Evolutionary conservation across 129 eudicot species (phyloP).

Genomic region (Saussurea involucrata): DNA sequence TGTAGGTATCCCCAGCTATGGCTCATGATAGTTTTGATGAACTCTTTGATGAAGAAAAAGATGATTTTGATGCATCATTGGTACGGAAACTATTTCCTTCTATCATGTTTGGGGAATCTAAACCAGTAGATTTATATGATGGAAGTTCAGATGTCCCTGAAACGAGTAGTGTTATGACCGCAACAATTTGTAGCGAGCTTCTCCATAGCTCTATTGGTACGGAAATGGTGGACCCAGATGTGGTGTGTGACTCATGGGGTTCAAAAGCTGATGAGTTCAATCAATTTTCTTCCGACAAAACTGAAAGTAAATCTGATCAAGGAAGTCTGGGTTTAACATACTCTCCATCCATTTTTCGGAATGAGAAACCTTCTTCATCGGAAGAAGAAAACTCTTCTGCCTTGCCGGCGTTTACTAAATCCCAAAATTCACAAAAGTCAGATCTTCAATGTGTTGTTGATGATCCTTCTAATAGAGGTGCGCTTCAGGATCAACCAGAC

Average conservation of each 20-base stretch:
- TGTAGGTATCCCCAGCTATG: slow-evolving; percentile 56
- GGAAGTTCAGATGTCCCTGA: slow-evolving; percentile 35
- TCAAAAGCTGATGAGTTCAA: slow-evolving; percentile 22
- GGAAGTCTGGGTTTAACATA: slow-evolving; percentile 27
- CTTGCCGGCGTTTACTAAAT: slow-evolving; percentile 25
- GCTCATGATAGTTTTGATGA: slow-evolving; percentile 55
- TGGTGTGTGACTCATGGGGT: slow-evolving; percentile 30
- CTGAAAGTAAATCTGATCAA: slow-evolving; percentile 27
- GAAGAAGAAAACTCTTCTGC: slow-evolving; percentile 35
- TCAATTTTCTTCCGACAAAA: slow-evolving; percentile 18
- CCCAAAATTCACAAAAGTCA: slow-evolving; percentile 20
- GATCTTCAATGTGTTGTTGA: slow-evolving; percentile 18
- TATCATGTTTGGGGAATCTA: slow-evolving; percentile 64
- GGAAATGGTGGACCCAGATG: slow-evolving; percentile 36
- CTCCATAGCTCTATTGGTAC: slow-evolving; percentile 26
- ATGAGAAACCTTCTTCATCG: slow-evolving; percentile 26
- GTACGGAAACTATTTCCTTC: slow-evolving; percentile 69
- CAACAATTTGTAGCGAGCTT: slow-evolving; percentile 34
- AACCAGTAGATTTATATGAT: slow-evolving; percentile 65
- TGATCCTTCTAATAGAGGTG: slow-evolving; percentile 24
- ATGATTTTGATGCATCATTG: slow-evolving; percentile 50
- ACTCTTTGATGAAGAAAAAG: slow-evolving; percentile 41
- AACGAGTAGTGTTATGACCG: slow-evolving; percentile 28
- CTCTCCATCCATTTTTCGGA: slow-evolving; percentile 29
- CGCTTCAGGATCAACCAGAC: slow-evolving; percentile 21